Evolutionary conservation across 306 rosid genomes (phyloP).

Genomic region (Casuarina cunninghamiana): DNA sequence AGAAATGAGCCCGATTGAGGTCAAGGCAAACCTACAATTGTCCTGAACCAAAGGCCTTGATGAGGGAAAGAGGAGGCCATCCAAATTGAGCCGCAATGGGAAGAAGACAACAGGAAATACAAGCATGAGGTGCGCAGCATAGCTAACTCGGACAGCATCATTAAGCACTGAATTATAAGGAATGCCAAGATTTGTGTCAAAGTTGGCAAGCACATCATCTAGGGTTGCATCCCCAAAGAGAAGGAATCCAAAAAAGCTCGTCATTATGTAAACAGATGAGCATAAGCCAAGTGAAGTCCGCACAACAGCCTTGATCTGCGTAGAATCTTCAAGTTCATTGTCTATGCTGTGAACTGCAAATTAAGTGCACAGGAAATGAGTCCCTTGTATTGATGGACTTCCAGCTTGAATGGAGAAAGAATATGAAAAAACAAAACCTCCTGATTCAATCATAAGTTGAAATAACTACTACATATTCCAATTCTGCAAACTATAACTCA

Average conservation of each 20-base stretch:
- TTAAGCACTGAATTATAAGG: slow-evolving; percentile 66
- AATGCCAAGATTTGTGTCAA: slow-evolving; percentile 78
- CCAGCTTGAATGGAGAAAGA: background rate
- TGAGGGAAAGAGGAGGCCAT: slow-evolving; percentile 69
- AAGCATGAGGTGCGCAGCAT: slow-evolving; percentile 90
- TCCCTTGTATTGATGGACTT: background rate
- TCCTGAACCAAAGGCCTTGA: slow-evolving; percentile 64
- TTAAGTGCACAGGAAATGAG: slow-evolving; percentile 25
- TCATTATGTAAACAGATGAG: slow-evolving; percentile 73
- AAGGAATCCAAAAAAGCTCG: slow-evolving; percentile 89
- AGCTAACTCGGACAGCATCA: slow-evolving; percentile 78
- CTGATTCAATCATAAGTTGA: background rate
- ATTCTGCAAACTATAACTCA: background rate
- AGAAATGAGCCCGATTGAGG: slow-evolving; percentile 41
- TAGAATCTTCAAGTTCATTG: slow-evolving; percentile 75
- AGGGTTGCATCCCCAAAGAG: slow-evolving; percentile 84
- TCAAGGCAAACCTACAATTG: slow-evolving; percentile 59
- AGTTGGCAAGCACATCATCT: slow-evolving; percentile 86
- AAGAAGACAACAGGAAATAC: slow-evolving; percentile 83
- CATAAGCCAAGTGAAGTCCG: slow-evolving; percentile 66
- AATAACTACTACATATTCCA: background rate
- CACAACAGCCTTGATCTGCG: slow-evolving; percentile 65
- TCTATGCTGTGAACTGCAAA: slow-evolving; percentile 79
- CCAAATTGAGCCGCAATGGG: slow-evolving; percentile 73
- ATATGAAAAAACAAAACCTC: background rate